Evolutionary conservation across 2,329 filamentous ascomycete species (phyloP).

Genomic region (Cryphonectria carpinicola): DNA sequence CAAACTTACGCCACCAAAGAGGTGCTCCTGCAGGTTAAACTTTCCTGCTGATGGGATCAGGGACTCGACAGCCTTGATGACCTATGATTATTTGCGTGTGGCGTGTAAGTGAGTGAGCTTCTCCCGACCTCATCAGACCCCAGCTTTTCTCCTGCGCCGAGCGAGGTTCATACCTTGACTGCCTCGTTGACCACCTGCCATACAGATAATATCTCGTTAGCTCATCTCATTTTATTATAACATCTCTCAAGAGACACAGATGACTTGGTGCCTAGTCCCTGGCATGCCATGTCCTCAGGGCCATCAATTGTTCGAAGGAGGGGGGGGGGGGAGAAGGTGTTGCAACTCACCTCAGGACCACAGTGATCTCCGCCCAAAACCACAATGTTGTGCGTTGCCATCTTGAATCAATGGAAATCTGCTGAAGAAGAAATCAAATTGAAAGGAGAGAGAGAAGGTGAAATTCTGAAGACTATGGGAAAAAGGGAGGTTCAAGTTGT

Average conservation of each 20-base stretch:
- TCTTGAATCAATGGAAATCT: conserved; percentile 40
- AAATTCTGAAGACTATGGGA: background rate
- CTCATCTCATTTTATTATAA: conserved; percentile 17
- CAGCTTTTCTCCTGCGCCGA: conserved; percentile 6
- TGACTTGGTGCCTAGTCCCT: background rate
- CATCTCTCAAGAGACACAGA: background rate
- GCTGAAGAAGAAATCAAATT: background rate
- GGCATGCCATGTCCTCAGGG: background rate
- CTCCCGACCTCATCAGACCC: background rate
- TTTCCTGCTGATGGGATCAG: conserved; percentile 68
- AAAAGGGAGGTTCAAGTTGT: background rate
- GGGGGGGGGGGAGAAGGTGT: background rate
- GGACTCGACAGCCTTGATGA: conserved; percentile 79
- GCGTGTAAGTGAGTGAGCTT: background rate
- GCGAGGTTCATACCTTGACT: conserved; percentile 67
- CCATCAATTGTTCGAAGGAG: background rate
- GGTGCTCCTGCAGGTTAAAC: conserved; percentile 89
- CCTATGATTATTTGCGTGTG: conserved; percentile 30
- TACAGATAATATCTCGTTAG: conserved; percentile 28
- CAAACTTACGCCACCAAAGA: conserved; percentile 83
- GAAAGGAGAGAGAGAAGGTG: too few relatives aligned
- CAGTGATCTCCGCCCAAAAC: conserved; percentile 85
- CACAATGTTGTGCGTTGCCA: conserved; percentile 77
- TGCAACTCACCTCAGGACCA: conserved; percentile 73
- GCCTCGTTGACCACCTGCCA: conserved; percentile 78